Evolutionary conservation across 331 rosid species (phyloP).

Genomic region (Rhamnella rubrinervis): DNA sequence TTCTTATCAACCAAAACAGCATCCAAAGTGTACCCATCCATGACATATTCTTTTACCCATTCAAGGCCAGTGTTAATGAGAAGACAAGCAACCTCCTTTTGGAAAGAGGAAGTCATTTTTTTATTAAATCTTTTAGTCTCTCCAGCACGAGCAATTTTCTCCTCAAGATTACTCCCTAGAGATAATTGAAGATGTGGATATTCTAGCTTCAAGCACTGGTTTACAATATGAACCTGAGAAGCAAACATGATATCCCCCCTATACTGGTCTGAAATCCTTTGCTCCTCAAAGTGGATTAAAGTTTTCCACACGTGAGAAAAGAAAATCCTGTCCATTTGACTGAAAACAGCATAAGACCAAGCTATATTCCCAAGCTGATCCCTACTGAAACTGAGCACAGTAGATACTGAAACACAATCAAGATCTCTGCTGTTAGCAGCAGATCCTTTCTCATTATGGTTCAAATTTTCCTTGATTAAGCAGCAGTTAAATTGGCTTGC

Average conservation of each 20-base stretch:
- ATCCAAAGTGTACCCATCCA: constrained; percentile 79
- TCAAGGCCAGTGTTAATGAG: constrained; percentile 76
- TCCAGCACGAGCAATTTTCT: constrained; percentile 57
- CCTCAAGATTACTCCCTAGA: constrained; percentile 52
- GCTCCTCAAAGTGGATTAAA: constrained; percentile 64
- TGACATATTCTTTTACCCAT: constrained; percentile 72
- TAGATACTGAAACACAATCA: constrained; percentile 36
- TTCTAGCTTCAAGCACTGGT: constrained; percentile 90
- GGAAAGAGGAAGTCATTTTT: constrained; percentile 72
- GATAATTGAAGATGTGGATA: constrained; percentile 70
- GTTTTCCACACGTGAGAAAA: constrained; percentile 69
- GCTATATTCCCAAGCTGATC: constrained; percentile 79
- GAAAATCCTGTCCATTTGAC: constrained; percentile 68
- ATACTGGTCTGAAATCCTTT: constrained; percentile 75
- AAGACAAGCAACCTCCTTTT: constrained; percentile 84
- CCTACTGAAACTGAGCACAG: constrained; percentile 57
- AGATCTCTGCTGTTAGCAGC: constrained; percentile 20
- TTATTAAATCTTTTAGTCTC: constrained; percentile 74
- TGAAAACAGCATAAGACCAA: constrained; percentile 89
- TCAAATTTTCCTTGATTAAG: constrained; percentile 24
- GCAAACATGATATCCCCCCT: constrained; percentile 87
- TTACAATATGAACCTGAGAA: constrained; percentile 78
- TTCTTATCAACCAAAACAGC: constrained; percentile 73
- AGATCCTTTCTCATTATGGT: constrained; percentile 28
- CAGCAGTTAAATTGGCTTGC: constrained; percentile 43